Base-by-base conservation (phyloP, 2,329 filamentous ascomycete genomes). In the Cryphonectria japonica region DNA sequence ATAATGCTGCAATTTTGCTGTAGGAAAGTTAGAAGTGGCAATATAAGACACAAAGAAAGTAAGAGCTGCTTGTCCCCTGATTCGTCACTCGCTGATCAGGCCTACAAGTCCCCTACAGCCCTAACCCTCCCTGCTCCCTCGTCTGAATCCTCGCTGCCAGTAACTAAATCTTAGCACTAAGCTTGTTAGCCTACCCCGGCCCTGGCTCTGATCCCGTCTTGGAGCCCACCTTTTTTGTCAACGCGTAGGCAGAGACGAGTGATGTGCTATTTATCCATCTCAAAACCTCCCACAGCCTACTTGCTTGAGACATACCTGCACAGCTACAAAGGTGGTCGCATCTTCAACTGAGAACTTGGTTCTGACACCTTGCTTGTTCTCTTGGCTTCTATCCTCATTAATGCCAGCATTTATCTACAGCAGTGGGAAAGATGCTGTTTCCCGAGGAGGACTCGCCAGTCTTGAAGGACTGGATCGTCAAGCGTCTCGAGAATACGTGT, bases 381-480 rank as follows among this genome's bases (percentile, higher is more conserved):
- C 22, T 46, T 9, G 7, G 26, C 14, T 43, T 0, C 39, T 8
- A 37, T 5, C 26, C 16, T 9, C 29, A 39, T 71, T 69, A 11
- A 72, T 72, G 71, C 63, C 50, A 52, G n/a, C 32, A 50, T 62
- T 26, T 52, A 50, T 54, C 3, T 64, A 54, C 43, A n/a, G 22
- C 19, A 14, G 34, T n/a, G 67, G 67, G 64, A 72, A 82, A 76
- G 69, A 91, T 91, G 89, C 77, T 91, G 75, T 91, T 91, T 76
- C 80, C 85, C 61, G 89, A 91, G 77, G 85, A 87, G 75, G 88
- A 92, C 79, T 84, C 85, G 79, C 82, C 86, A 69, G 82, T 87
- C 72, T 85, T 96, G 69, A 94, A 93, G 83, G 85, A 86, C 72
- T 95, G 92, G 92, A 89, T 95, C 73, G 89, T 94, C 73, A 91